These are phyloP conservation scores for Penicillium manginii DNA, from an alignment of 495 filamentous ascomycete species.

Conservation along the genomic window DNA sequence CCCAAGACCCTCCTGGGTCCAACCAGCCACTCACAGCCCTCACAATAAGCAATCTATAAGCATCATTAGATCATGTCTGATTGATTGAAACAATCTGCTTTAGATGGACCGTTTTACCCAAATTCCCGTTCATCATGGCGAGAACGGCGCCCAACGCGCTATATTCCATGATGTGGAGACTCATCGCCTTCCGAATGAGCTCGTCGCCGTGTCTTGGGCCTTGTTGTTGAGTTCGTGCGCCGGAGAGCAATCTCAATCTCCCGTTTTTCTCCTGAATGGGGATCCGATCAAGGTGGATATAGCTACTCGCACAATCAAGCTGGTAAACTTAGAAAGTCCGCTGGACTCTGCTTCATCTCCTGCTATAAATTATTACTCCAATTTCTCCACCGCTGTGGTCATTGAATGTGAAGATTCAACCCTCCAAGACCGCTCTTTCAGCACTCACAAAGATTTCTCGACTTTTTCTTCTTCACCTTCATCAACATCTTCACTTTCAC, in stretches of 20 bases:
- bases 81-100: conserved; percentile 7
- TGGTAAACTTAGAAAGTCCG: conserved; percentile 13
- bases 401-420: conserved; percentile 18
- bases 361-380: conserved; percentile 15
- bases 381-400: conserved; percentile 16
- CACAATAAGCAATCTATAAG: conserved; percentile 29
- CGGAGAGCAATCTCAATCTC: conserved; percentile 33
- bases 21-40: conserved; percentile 29
- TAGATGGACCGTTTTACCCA: conserved; percentile 30
- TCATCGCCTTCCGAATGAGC: conserved; percentile 24
- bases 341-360: conserved; percentile 16
- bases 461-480: not conserved
- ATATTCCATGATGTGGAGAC: conserved; percentile 28
- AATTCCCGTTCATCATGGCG: conserved; percentile 23
- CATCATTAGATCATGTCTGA: conserved; percentile 17
- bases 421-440: not conserved
- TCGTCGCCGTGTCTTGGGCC: conserved; percentile 44
- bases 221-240: conserved; percentile 42
- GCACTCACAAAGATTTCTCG: not conserved
- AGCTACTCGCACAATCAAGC: conserved; percentile 24
- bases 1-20: conserved; percentile 1
- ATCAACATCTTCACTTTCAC: not conserved
- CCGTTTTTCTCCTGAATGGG: conserved; percentile 40
- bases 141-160: conserved; percentile 20
- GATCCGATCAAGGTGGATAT: conserved; percentile 39